Conservation (phyloP, 176 grass and related monocot species). For the Dendrocalamus sinicus region DNA sequence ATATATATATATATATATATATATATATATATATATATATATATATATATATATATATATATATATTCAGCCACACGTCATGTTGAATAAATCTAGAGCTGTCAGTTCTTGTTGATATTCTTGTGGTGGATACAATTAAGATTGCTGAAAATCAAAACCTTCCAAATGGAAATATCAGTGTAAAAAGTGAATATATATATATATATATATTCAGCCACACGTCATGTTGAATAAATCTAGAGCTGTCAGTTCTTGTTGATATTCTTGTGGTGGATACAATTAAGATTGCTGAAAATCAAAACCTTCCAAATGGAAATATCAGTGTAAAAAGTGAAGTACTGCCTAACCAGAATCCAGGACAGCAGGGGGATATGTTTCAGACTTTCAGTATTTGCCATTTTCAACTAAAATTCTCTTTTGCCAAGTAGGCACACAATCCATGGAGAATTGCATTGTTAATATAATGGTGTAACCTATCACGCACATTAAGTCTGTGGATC, state of each 20-base stretch:
- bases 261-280: conserved; percentile 16
- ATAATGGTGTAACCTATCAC: not conserved
- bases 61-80: not conserved
- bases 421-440: conserved; percentile 10
- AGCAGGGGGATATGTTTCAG: not conserved
- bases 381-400: conserved; percentile 15
- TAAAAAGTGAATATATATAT: not conserved
- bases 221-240: conserved; percentile 3
- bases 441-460: not conserved
- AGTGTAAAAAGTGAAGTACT: not conserved
- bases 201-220: not conserved
- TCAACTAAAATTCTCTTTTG: conserved; percentile 9
- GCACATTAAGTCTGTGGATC: not conserved
- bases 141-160: conserved; percentile 36
- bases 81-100: conserved; percentile 5
- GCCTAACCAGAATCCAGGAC: not conserved
- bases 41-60: too few relatives aligned
- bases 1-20: too few relatives aligned
- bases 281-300: conserved; percentile 35
- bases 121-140: not conserved
- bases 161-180: not conserved
- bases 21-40: too few relatives aligned
- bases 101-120: conserved; percentile 25
- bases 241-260: not conserved
- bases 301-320: not conserved